These are phyloP conservation scores for Ophioceras dolichostomum DNA, from an alignment of 2,329 filamentous ascomycete genomes.

Conservation along the genomic window DNA sequence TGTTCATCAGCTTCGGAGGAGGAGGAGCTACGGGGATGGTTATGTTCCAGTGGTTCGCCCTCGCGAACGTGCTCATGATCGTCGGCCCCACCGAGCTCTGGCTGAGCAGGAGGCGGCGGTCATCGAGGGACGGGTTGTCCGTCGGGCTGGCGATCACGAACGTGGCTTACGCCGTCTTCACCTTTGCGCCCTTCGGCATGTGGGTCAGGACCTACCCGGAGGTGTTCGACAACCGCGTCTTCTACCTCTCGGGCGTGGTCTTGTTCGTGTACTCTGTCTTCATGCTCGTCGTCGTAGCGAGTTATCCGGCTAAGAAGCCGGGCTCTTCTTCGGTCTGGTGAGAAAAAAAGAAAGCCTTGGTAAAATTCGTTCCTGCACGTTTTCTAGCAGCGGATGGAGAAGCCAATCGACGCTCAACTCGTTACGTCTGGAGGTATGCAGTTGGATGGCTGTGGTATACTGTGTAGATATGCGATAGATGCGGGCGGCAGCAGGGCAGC, in stretches of 20 bases:
- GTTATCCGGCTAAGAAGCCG: too few species aligned
- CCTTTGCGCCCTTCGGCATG: conserved; percentile 1
- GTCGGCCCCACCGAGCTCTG: conserved; percentile 5
- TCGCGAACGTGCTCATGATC: conserved; percentile 7
- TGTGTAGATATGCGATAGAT: too few species aligned
- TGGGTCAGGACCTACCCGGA: conserved; percentile 1
- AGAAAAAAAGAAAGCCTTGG: too few species aligned
- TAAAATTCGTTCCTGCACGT: too few species aligned
- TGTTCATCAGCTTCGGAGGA: too few species aligned
- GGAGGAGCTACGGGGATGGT: too few species aligned
- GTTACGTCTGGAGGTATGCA: too few species aligned
- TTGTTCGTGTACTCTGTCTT: too few species aligned
- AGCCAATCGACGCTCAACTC: too few species aligned
- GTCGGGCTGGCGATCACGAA: conserved; percentile 5
- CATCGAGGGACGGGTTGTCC: conserved; percentile 4
- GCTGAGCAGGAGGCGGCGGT: conserved; percentile 2
- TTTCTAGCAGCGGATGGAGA: too few species aligned
- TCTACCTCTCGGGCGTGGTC: conserved; percentile 1
- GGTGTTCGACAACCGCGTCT: conserved; percentile 2
- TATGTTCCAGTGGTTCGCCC: conserved; percentile 7
- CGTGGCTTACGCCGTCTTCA: neutral
- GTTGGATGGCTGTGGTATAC: too few species aligned
- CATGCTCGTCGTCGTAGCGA: neutral
- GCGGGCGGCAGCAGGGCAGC: too few species aligned
- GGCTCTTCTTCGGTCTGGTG: neutral